Evolutionary conservation across 2,329 filamentous ascomycete genomes (phyloP).

Genomic region (Macrophomina pseudophaseolina): DNA sequence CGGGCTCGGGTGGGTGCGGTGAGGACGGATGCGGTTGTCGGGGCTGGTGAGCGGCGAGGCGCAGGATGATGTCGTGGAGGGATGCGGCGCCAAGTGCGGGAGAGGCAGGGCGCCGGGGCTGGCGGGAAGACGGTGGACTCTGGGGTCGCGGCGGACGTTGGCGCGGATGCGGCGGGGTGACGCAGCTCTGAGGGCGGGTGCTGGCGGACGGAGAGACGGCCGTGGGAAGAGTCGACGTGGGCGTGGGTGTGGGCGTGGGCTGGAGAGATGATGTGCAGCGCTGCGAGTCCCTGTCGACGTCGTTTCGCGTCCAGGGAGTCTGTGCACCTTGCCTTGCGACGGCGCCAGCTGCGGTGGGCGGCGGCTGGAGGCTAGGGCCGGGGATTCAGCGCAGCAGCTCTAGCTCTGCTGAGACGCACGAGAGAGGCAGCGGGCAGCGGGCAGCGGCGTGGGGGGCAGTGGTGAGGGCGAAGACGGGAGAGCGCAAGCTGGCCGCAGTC

Average conservation of each 20-base stretch:
- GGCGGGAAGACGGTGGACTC: slow-evolving; percentile 15
- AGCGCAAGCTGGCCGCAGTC: slow-evolving; percentile 12
- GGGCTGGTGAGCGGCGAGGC: slow-evolving; percentile 22
- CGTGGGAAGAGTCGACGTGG: slow-evolving; percentile 1
- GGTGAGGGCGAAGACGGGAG: slow-evolving; percentile 12
- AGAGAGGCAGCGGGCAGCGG: slow-evolving; percentile 6
- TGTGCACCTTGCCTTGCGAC: slow-evolving; percentile 30
- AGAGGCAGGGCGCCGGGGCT: slow-evolving; percentile 22
- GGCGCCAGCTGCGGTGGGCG: slow-evolving; percentile 22
- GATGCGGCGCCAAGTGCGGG: slow-evolving; percentile 24
- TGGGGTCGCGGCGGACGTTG: slow-evolving; percentile 4
- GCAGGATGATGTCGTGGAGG: slow-evolving; percentile 27
- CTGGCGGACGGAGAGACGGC: slow-evolving; percentile 10
- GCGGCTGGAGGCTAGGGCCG: slow-evolving; percentile 11
- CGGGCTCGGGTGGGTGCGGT: slow-evolving; percentile 15
- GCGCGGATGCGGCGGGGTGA: slow-evolving; percentile 17
- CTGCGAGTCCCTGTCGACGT: slow-evolving; percentile 24
- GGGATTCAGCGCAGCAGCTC: slow-evolving; percentile 7
- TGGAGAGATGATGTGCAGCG: slow-evolving; percentile 27
- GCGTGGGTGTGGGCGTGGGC: slow-evolving; percentile 7
- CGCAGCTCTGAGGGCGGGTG: background rate
- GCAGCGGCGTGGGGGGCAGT: background rate
- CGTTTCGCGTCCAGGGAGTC: slow-evolving; percentile 28
- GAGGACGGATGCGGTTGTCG: slow-evolving; percentile 21
- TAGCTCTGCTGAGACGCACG: background rate